phyloP scores from a whole-genome alignment of 495 filamentous ascomycete species.

The Recurvomyces mirabilis region DNA sequence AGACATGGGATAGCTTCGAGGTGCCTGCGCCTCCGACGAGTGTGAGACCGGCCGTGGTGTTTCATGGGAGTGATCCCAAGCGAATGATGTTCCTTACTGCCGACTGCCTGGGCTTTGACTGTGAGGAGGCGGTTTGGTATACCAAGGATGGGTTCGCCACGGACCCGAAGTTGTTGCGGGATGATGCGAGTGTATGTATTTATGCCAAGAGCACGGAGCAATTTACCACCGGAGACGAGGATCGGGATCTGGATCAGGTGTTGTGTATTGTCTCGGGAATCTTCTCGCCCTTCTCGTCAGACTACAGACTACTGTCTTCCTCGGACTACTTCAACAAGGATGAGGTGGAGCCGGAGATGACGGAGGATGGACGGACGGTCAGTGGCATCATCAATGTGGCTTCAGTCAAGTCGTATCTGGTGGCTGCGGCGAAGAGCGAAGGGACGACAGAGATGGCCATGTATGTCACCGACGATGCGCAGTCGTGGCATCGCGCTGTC shows the following conservation, averaged over 20 bases:
- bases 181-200: conserved; percentile 57
- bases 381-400: conserved; percentile 66
- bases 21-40: conserved; percentile 41
- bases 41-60: conserved; percentile 43
- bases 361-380: conserved; percentile 54
- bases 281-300: conserved; percentile 47
- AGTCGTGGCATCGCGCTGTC: conserved; percentile 80
- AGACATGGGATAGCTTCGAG: conserved; percentile 66
- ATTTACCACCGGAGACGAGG: conserved; percentile 54
- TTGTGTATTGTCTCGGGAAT: conserved; percentile 69
- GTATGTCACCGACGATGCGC: conserved; percentile 68
- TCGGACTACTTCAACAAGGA: conserved; percentile 38
- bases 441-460: conserved; percentile 83
- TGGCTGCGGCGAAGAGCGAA: conserved; percentile 66
- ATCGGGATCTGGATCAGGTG: conserved; percentile 51
- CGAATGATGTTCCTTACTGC: conserved; percentile 68
- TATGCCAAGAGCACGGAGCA: conserved; percentile 68
- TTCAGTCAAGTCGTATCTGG: conserved; percentile 69
- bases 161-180: conserved; percentile 47
- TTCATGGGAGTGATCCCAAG: conserved; percentile 69
- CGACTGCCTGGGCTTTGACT: conserved; percentile 33
- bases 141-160: conserved; percentile 74
- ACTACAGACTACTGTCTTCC: conserved; percentile 66
- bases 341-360: conserved; percentile 56
- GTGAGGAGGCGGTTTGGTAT: conserved; percentile 50